phyloP scores from a whole-genome alignment of 345 rosid genomes.

The Leavenworthia alabamica region DNA sequence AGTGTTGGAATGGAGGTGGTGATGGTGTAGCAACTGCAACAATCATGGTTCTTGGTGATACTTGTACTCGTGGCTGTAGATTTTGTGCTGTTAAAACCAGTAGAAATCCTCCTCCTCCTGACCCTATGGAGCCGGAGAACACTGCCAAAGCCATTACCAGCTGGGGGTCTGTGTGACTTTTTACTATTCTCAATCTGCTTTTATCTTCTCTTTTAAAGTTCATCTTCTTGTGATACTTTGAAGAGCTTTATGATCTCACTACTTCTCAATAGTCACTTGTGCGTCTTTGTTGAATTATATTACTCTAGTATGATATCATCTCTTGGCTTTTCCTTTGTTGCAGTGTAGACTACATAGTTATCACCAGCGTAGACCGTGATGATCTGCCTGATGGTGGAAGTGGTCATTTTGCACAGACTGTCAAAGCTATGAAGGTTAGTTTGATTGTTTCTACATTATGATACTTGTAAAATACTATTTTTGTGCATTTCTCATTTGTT shows the following conservation, averaged over 20 bases:
- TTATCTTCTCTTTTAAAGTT: background rate
- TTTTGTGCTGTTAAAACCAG: slow-evolving; percentile 99
- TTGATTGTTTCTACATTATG: background rate
- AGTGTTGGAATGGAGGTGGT: slow-evolving; percentile 99
- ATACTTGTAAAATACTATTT: background rate
- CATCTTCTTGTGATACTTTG: background rate
- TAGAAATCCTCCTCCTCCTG: slow-evolving; percentile 83
- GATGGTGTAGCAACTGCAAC: slow-evolving; percentile 97
- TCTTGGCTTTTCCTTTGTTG: slow-evolving; percentile 13
- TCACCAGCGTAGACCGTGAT: slow-evolving; percentile 97
- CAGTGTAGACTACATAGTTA: slow-evolving; percentile 95
- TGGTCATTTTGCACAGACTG: slow-evolving; percentile 95
- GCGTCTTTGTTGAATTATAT: background rate
- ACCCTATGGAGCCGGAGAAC: slow-evolving; percentile 84
- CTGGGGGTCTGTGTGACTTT: slow-evolving; percentile 73
- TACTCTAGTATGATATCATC: slow-evolving; percentile 1
- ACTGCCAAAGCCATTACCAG: slow-evolving; percentile 84
- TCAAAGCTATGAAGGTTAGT: slow-evolving; percentile 77
- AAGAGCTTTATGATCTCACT: background rate
- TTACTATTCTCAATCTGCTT: background rate
- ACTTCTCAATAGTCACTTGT: background rate
- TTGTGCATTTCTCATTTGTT: background rate
- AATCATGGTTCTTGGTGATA: slow-evolving; percentile 94
- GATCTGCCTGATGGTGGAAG: slow-evolving; percentile 98
- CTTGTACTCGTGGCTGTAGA: slow-evolving; percentile 98